Percentiles rank a stretch among this genome's conserved stretches.
Conservation (phyloP, 2,329 filamentous ascomycete species). For the Knufia fluminis region DNA sequence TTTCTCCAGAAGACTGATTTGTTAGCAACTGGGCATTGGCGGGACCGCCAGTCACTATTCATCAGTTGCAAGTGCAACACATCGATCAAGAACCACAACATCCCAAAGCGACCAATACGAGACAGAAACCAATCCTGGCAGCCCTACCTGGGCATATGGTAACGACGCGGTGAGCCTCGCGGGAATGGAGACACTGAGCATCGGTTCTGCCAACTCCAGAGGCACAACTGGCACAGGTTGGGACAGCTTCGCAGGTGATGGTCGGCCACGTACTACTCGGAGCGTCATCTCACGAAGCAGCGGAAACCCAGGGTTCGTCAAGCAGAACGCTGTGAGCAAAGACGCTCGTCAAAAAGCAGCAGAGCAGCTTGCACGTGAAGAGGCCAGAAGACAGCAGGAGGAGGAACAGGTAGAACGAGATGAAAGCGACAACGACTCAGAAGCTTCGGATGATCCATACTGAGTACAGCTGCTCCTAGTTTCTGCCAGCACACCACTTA, state of each 20-base stretch:
- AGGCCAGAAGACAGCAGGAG: background rate
- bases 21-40: background rate
- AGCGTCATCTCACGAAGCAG: background rate
- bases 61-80: background rate
- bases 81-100: background rate
- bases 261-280: background rate
- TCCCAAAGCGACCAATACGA: background rate
- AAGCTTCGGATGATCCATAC: conserved; percentile 9
- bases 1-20: background rate
- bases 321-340: conserved; percentile 3
- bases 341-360: background rate
- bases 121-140: conserved; percentile 3
- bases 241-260: background rate
- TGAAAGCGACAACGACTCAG: conserved; percentile 1
- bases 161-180: conserved; percentile 3
- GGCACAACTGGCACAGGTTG: conserved; percentile 1
- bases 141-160: background rate
- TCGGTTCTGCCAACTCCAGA: background rate
- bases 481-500: background rate
- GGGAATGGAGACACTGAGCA: background rate
- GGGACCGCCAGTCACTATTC: background rate
- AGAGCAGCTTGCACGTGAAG: background rate
- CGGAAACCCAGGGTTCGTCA: conserved; percentile 5
- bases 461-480: background rate
- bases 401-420: conserved; percentile 1